Evolutionary conservation across 306 rosid genomes (phyloP), one percentile per base, ranked within the genome.

Genomic region (Rosa multiflora): DNA sequence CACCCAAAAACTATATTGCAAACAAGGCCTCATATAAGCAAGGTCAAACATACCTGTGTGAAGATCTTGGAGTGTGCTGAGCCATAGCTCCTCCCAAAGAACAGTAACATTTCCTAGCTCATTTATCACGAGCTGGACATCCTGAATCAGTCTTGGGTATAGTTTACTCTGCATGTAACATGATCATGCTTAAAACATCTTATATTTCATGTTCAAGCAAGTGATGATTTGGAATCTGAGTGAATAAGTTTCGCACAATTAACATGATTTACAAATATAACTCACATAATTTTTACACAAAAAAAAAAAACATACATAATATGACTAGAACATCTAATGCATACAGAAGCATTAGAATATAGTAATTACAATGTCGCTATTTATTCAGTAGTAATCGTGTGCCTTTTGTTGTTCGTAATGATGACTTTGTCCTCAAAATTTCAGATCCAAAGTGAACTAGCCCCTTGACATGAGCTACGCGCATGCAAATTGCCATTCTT

Each of bases 1-100:
- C 14, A 49, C 10, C 70, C 39, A 39, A 42, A 5, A 82, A 47
- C 51, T 67, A 64, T 77, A 74, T 26, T 72, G 73, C 83, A 77
- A 67, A 67, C 40, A 76, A 64, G 70, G 52, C 21, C 83, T 42
- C 75, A 52, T 37, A 39, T 48, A 43, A 76, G 61, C 15, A 44
- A 48, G 61, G 68, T 71, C 64, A 76, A 82, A 39, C 58, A 61
- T 82, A 94, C 98, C 98, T 79, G 94, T 88, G 74, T 94, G 98
- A 81, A 94, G 92, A 90, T 94, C 98, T 89, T 94, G 98, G 84
- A 94, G 98, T 71, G 98, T 94, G 83, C 97, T 85, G 75, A 94
- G 97, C 98, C 98, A 94, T 85, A 94, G 84, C 84, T 94, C 98
- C 91, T 94, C 98, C 98, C 98, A 94, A 53, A 94, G 98, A 80